Evolutionary conservation across 495 filamentous ascomycete species (phyloP).

Genomic region (Bathelium albidoporum): DNA sequence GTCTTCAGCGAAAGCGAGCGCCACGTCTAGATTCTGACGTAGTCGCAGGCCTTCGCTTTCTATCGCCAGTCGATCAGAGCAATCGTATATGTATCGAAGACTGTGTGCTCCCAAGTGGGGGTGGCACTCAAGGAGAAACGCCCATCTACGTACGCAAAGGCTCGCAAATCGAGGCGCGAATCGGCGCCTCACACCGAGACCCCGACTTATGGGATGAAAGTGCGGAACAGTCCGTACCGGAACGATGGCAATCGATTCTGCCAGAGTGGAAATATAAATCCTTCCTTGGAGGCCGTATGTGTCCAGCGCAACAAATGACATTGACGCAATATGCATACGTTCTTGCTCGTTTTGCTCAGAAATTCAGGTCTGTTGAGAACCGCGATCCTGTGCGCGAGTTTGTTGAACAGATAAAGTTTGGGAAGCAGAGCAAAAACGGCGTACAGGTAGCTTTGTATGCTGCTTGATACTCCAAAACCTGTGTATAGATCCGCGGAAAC

Average conservation of each 20-base stretch:
- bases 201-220: slow-evolving; percentile 26
- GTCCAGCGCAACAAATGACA: slow-evolving; percentile 28
- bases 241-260: slow-evolving; percentile 22
- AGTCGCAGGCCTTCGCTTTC: too few species aligned
- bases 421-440: neutral
- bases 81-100: slow-evolving; percentile 25
- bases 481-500: too few species aligned
- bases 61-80: too few species aligned
- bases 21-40: too few species aligned
- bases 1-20: too few species aligned
- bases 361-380: slow-evolving; percentile 39
- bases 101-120: slow-evolving; percentile 27
- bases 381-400: slow-evolving; percentile 9
- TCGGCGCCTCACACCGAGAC: slow-evolving; percentile 26
- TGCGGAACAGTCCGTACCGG: slow-evolving; percentile 27
- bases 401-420: neutral
- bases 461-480: too few species aligned
- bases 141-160: slow-evolving; percentile 27
- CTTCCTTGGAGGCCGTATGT: slow-evolving; percentile 34
- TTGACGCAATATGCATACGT: slow-evolving; percentile 30
- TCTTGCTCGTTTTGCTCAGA: slow-evolving; percentile 25
- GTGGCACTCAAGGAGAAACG: slow-evolving; percentile 21
- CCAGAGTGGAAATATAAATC: slow-evolving; percentile 30
- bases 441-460: neutral
- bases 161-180: slow-evolving; percentile 16